Base-by-base conservation (phyloP, 352 stramenopile genomes). In the Globisporangium acanthophoron region DNA sequence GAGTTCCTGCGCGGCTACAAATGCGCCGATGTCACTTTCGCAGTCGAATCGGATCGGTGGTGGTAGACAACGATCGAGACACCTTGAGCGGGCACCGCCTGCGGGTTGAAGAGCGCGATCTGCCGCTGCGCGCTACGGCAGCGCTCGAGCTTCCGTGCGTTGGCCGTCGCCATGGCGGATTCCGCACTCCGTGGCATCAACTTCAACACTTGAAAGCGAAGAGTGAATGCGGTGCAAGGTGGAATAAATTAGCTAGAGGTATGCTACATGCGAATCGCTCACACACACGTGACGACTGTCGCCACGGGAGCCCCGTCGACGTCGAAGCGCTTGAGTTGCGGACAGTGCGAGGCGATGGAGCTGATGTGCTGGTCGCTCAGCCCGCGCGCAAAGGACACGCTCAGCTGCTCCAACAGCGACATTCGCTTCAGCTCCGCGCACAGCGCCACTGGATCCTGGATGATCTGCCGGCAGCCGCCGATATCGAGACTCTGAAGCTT, bases 61-160 rank as follows among this genome's bases (percentile, higher is more conserved):
- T n/a, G 7, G 12, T 5, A n/a, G 15, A 31, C 6, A 12, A 12
- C 7, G n/a, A 5, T 20, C n/a, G 20, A 7, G 1, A 39, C 18
- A 86, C 80, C 73, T 74, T 87, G 66, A 8, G 49, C 43, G 1
- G 76, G 68, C 18, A 85, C 74, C n/a, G 51, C 67, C 33, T 70
- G 65, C 11, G 80, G 77, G 53, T 88, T 90, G 52, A 80, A 87
- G 40, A 90, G 72, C 52, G 69, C 55, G 40, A 80, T 63, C 35
- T 87, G 80, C 0, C 76, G 75, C 43, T 66, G 61, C 0, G 74
- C 78, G 47, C 76, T 77, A 48, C 61, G 70, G 45, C 61, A 66
- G 27, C 77, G 70, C 48, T 71, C 70, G 54, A 83, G 62, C 64
- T 65, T 73, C 43, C 66, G 70, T 53, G 29, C 54, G 13, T 24